These are phyloP conservation scores for Adiantum capillusveneris DNA, from an alignment of 75 land plant species.

Conservation along the genomic window DNA sequence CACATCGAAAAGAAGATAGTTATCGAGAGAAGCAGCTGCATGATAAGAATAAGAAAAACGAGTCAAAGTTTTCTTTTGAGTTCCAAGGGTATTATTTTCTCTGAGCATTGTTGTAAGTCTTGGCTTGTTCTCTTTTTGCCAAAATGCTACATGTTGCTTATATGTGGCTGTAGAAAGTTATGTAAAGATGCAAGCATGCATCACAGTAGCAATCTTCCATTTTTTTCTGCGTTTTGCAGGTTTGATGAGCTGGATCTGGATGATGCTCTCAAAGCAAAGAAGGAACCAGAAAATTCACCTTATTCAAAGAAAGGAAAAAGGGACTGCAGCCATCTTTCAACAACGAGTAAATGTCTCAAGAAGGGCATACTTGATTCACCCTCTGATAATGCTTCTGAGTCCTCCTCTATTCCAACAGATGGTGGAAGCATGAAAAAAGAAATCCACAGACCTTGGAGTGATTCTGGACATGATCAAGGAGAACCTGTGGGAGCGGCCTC, in stretches of 20 bases:
- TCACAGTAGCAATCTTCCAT: not conserved
- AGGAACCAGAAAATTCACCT: not conserved
- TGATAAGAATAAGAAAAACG: slow-evolving; percentile 8
- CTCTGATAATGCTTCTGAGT: too few relatives aligned
- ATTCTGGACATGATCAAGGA: too few relatives aligned
- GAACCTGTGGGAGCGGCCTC: too few relatives aligned
- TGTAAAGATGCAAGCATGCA: too few relatives aligned
- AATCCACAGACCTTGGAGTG: too few relatives aligned
- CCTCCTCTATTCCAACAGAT: too few relatives aligned
- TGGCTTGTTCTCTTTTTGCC: too few relatives aligned
- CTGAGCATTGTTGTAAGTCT: too few relatives aligned
- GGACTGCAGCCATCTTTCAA: not conserved
- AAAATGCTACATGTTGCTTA: too few relatives aligned
- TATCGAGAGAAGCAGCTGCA: slow-evolving; percentile 1
- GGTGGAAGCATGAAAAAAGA: too few relatives aligned
- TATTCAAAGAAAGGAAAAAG: not conserved
- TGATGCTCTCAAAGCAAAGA: not conserved
- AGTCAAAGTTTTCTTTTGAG: slow-evolving; percentile 8
- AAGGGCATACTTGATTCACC: not conserved
- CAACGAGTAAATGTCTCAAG: not conserved
- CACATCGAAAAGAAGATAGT: slow-evolving; percentile 6
- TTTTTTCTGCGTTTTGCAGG: not conserved
- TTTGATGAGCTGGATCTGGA: slow-evolving; percentile 9
- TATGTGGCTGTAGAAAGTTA: too few relatives aligned
- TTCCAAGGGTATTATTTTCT: slow-evolving; percentile 10